These are phyloP conservation scores for Delonix regia DNA, from an alignment of 306 rosid species.

Conservation along the genomic window DNA sequence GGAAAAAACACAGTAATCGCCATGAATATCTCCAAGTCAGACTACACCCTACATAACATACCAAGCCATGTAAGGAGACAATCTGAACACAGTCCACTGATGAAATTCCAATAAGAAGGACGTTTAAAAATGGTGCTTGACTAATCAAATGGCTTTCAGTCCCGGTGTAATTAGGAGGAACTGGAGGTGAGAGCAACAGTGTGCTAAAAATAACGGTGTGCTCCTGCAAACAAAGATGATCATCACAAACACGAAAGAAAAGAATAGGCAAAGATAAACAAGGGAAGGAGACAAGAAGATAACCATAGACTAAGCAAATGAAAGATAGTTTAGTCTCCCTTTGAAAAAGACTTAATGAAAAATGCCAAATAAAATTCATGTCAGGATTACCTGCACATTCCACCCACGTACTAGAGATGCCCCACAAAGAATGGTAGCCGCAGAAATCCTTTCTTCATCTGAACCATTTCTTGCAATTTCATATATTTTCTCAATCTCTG, in stretches of 20 bases:
- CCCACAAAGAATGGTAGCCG: constrained; percentile 89
- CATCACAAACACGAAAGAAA: constrained; percentile 31
- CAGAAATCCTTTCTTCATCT: constrained; percentile 84
- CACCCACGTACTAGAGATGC: constrained; percentile 91
- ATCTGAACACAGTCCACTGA: constrained; percentile 75
- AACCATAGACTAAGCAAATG: constrained; percentile 20
- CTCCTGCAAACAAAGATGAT: constrained; percentile 66
- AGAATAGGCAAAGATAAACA: constrained; percentile 11
- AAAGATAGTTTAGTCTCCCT: constrained; percentile 1
- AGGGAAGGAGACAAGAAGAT: constrained; percentile 29
- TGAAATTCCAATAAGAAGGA: constrained; percentile 78
- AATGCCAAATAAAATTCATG: constrained; percentile 8
- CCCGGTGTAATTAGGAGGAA: constrained; percentile 61
- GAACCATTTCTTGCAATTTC: constrained; percentile 87
- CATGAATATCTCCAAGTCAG: constrained; percentile 14
- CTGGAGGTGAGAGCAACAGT: constrained; percentile 65
- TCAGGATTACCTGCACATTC: constrained; percentile 83
- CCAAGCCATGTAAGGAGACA: constrained; percentile 95
- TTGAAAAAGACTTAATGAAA: neutral
- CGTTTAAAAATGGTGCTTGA: constrained; percentile 76
- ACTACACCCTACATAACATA: constrained; percentile 44
- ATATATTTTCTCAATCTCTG: constrained; percentile 85
- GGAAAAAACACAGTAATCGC: neutral
- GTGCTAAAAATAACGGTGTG: constrained; percentile 64
- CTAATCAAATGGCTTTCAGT: constrained; percentile 76